Evolutionary conservation across 805 yeast species (phyloP), one percentile per base, ranked within the genome.

Genomic region (Saccharomyces jurei): DNA sequence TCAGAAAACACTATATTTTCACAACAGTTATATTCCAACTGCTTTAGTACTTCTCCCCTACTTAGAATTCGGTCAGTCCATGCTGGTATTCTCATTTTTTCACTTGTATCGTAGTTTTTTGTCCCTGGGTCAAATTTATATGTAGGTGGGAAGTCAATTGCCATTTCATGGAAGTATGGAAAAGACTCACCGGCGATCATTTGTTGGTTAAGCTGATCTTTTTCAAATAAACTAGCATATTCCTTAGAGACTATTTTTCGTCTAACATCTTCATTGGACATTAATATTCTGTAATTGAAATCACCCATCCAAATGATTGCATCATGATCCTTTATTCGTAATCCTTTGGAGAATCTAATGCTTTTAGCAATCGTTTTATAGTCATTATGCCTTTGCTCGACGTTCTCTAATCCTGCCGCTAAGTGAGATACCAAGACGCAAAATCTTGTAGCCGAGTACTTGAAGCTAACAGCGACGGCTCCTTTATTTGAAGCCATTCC

Each of bases 11-110:
- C 68, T 22, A 88, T 75, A 26, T 77, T 74, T 22, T 76, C 80
- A 9, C 77, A 81, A 51, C 85, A 75, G 13, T 81, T 77, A 67
- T 92, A 94, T 6, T 73, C 70, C 1, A 77, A 58, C 57, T 87
- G 92, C 48, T 72, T 75, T 54, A 91, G 67, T 10, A 78, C 74
- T n/a, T 73, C 72, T 14, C 87, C 83, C 27, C 86, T 74, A 63
- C 82, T 84, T 50, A 91, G 70, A 31, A 92, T 83, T 54, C 99
- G 74, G 72, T 94, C 99, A 2, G 98, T 91, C 99, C 99, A 94
- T 0, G 99, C 95, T 1, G 99, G 99, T 11, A 88, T 83, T 58
- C 99, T 80, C 69, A 83, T 84, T 70, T 94, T 94, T 63, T 92
- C 98, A 46, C 95, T 84, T 0, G 96, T 80, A 68, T 94, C 99